These are phyloP conservation scores for Leucosporidium yakuticum DNA, from an alignment of 768 basidiomycete genomes.

Conservation along the genomic window DNA sequence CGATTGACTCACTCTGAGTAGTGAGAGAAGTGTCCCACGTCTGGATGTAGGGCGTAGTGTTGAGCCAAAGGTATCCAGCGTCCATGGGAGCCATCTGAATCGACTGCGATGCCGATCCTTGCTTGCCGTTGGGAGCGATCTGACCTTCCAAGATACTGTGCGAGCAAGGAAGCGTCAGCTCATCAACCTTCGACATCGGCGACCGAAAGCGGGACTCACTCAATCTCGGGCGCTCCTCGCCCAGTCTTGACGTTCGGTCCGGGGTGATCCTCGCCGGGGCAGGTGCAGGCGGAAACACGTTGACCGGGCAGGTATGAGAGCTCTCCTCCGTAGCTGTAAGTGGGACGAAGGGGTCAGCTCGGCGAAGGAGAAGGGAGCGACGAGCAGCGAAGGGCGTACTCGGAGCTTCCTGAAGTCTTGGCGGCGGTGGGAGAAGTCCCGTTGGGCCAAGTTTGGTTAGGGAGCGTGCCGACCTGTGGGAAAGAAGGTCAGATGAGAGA, in stretches of 20 bases:
- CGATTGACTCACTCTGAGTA: background rate
- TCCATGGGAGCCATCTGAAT: constrained; percentile 55
- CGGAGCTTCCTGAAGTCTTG: constrained; percentile 42
- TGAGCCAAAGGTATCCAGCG: constrained; percentile 58
- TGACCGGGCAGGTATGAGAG: constrained; percentile 66
- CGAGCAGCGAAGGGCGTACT: constrained; percentile 30
- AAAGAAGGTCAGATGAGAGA: constrained; percentile 52
- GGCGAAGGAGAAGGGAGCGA: background rate
- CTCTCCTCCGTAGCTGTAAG: constrained; percentile 35
- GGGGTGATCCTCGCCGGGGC: constrained; percentile 71
- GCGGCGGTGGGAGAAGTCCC: constrained; percentile 58
- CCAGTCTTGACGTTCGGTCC: constrained; percentile 54
- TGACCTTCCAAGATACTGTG: constrained; percentile 70
- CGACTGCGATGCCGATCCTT: constrained; percentile 67
- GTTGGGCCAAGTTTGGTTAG: constrained; percentile 60
- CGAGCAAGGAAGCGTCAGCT: background rate
- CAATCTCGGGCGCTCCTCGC: constrained; percentile 74
- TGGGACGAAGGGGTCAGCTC: background rate
- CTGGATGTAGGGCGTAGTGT: constrained; percentile 51
- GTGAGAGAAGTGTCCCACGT: constrained; percentile 50
- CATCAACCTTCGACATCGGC: too few relatives aligned
- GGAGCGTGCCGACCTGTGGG: constrained; percentile 64
- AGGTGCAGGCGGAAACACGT: constrained; percentile 77
- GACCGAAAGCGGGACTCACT: background rate
- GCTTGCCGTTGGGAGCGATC: constrained; percentile 49